phyloP scores from a whole-genome alignment of 495 filamentous ascomycete genomes.

The Annulohypoxylon maeteangense region DNA sequence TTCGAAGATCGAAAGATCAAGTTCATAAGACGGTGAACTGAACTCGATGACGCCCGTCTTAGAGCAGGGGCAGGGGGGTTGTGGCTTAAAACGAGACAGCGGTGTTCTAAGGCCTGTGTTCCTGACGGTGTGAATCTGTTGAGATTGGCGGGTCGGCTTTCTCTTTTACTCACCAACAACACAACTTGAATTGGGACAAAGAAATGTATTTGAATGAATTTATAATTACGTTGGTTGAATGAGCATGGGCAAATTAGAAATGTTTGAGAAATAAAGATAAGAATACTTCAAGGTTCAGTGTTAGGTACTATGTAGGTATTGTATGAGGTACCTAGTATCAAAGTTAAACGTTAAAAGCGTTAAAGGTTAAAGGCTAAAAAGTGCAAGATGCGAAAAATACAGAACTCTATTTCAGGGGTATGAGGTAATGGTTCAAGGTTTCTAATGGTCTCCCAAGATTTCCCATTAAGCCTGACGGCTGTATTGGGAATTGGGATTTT shows the following conservation, averaged over 20 bases:
- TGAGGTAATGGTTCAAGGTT: conserved; percentile 34
- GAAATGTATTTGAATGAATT: not conserved
- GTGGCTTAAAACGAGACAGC: conserved; percentile 17
- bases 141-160: conserved; percentile 15
- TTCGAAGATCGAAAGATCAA: conserved; percentile 14
- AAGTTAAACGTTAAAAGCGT: not conserved
- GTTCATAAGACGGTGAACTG: conserved; percentile 34
- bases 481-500: conserved; percentile 6
- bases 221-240: conserved; percentile 14
- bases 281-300: too few species aligned
- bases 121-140: conserved; percentile 25
- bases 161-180: not conserved
- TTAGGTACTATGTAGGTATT: too few species aligned
- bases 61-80: conserved; percentile 27
- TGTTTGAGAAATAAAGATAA: not conserved
- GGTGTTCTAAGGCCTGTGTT: not conserved
- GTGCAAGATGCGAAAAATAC: not conserved
- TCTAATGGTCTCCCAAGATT: not conserved
- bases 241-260: not conserved
- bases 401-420: conserved; percentile 35
- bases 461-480: conserved; percentile 20
- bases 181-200: conserved; percentile 17
- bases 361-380: not conserved
- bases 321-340: not conserved
- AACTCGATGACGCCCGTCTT: conserved; percentile 31